Evolutionary conservation across 768 basidiomycete species (phyloP).

Genomic region (Leccinum barrowsii): DNA sequence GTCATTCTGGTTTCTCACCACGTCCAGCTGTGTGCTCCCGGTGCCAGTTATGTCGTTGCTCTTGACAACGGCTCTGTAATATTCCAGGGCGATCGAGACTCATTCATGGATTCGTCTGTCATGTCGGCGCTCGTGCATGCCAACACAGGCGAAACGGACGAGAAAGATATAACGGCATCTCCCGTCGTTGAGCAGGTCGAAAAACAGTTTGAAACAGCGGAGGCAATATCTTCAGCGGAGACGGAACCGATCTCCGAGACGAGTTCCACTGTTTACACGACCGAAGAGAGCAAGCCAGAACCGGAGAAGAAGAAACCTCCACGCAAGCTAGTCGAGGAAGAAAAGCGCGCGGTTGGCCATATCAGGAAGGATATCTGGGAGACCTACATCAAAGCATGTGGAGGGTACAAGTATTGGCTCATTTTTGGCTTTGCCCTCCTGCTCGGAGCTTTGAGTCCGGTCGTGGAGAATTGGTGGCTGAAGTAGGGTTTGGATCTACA

Average conservation of each 20-base stretch:
- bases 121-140: constrained; percentile 67
- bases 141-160: constrained; percentile 35
- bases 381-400: constrained; percentile 51
- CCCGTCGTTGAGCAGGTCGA: constrained; percentile 7
- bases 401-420: constrained; percentile 52
- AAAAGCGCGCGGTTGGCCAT: constrained; percentile 71
- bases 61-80: constrained; percentile 67
- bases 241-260: constrained; percentile 36
- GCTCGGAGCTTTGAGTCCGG: constrained; percentile 59
- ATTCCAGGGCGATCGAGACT: constrained; percentile 64
- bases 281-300: constrained; percentile 35
- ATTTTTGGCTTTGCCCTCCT: constrained; percentile 50
- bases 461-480: constrained; percentile 71
- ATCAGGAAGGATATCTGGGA: constrained; percentile 67
- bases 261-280: constrained; percentile 40
- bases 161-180: constrained; percentile 36
- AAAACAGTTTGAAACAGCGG: constrained; percentile 3
- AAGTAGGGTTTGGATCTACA: constrained; percentile 33
- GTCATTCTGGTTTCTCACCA: constrained; percentile 92
- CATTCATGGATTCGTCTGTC: constrained; percentile 65
- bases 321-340: constrained; percentile 82
- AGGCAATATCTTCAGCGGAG: constrained; percentile 23
- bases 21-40: constrained; percentile 81
- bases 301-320: constrained; percentile 56
- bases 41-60: constrained; percentile 78